A percentile compares a stretch with the other conserved stretches of the same genome.
Conservation (phyloP, 1,139 yeast genomes). For the Kodamaea alishanica region DNA sequence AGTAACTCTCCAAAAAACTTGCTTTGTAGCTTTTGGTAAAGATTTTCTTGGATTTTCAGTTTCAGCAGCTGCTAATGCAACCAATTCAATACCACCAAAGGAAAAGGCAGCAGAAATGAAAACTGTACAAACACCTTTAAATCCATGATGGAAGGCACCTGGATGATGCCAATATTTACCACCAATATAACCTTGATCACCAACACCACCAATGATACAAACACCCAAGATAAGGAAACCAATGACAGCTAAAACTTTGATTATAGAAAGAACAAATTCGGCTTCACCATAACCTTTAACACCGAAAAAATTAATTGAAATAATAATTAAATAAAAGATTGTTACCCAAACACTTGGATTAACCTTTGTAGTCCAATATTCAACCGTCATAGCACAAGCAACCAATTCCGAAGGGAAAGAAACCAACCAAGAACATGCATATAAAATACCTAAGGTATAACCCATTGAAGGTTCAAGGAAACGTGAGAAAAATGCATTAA, state of each 20-base stretch:
- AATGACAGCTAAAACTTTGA: conserved; percentile 24
- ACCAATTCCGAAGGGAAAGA: conserved; percentile 33
- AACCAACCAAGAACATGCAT: conserved; percentile 31
- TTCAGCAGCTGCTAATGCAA: conserved; percentile 25
- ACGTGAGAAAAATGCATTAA: conserved; percentile 27
- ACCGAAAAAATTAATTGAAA: conserved; percentile 40
- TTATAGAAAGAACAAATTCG: conserved; percentile 40
- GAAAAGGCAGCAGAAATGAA: conserved; percentile 23
- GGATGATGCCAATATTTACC: conserved; percentile 24
- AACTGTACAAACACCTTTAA: conserved; percentile 22
- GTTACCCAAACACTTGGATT: conserved; percentile 42
- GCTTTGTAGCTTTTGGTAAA: conserved; percentile 23
- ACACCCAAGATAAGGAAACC: conserved; percentile 24
- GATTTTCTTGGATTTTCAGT: conserved; percentile 20
- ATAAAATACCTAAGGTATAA: conserved; percentile 33
- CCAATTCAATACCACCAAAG: conserved; percentile 23
- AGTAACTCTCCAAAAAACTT: conserved; percentile 22
- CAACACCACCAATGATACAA: conserved; percentile 28
- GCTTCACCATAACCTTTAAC: conserved; percentile 51
- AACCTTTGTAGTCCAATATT: conserved; percentile 24
- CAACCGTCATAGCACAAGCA: conserved; percentile 30
- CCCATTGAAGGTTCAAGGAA: conserved; percentile 32
- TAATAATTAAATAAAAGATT: conserved; percentile 40
- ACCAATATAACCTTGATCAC: conserved; percentile 22
- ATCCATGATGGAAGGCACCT: conserved; percentile 21